Evolutionary conservation across 2,329 filamentous ascomycete species (phyloP), one percentile per base, ranked within the genome.

Genomic region (Madurella fahalii): DNA sequence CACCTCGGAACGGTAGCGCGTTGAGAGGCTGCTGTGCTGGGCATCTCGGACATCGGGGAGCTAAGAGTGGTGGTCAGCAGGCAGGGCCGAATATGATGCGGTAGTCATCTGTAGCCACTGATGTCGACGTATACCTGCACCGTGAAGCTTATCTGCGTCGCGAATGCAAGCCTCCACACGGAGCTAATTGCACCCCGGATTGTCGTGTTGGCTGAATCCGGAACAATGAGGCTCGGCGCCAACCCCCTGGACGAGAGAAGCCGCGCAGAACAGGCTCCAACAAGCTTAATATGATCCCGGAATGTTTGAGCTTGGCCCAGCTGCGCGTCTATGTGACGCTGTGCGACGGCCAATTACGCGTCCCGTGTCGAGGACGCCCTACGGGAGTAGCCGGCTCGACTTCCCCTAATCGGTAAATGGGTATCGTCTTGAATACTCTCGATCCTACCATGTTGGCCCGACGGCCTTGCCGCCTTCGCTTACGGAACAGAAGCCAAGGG

Each of bases 151-250:
- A 49, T 40, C 18, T 49, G 39, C 37, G 34, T 25, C 18, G 34
- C 37, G 32, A 37, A 25, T 25, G 25, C 25, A 25, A 25, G 25
- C 25, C 25, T 7, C 7, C 25, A 7, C 25, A 25, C 25, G 25
- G 7, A 3, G 7, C 25, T 25, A 25, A 25, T 25, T 25, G 25
- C 25, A 25, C 25, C 51, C 51, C 50, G 44, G n/a, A 25, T 31
- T 52, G n/a, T 39, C 16, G 44, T 15, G 43, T 30, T 52, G 30
- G 31, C 31, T 51, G 17, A 44, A 18, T 41, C 34, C 9, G 53
- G 42, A 44, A 15, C 13, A 40, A 34, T 50, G 48, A 55, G 53
- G 53, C 53, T 55, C 43, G 53, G 53, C 43, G 43, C 20, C n/a
- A 20, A 16, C 9, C 16, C 2, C 31, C 31, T 18, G 16, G 44